phyloP scores from a whole-genome alignment of 1,284 basidiomycete genomes.

The Naganishia sp. region DNA sequence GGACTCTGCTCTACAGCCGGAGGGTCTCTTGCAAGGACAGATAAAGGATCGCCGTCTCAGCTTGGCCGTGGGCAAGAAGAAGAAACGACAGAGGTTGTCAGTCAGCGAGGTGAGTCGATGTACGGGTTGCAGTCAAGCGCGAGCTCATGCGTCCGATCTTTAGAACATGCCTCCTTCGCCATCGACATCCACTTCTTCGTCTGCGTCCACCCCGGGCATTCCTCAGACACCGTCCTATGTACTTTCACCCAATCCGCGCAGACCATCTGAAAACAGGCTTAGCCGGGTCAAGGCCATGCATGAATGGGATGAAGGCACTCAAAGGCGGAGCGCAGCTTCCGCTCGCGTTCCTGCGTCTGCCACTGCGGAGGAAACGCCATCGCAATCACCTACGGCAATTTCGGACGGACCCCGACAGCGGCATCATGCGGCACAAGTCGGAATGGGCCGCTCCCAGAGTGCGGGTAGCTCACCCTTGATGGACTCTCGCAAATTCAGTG shows the following conservation, averaged over 20 bases:
- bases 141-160: constrained; percentile 33
- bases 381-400: neutral
- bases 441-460: constrained; percentile 5
- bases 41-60: constrained; percentile 39
- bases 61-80: constrained; percentile 30
- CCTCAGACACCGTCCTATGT: constrained; percentile 36
- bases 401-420: constrained; percentile 50
- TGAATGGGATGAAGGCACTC: constrained; percentile 10
- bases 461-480: constrained; percentile 10
- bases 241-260: constrained; percentile 5
- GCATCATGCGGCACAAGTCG: constrained; percentile 10
- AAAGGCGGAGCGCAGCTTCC: constrained; percentile 1
- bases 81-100: constrained; percentile 9
- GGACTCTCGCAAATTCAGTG: constrained; percentile 22
- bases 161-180: constrained; percentile 62
- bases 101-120: constrained; percentile 12
- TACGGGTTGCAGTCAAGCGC: neutral
- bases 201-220: constrained; percentile 70
- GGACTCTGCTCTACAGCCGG: constrained; percentile 50
- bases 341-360: neutral
- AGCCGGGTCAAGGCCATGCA: constrained; percentile 20
- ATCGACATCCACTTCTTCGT: constrained; percentile 87
- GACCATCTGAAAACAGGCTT: constrained; percentile 22
- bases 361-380: constrained; percentile 7
- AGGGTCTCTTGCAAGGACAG: constrained; percentile 28